Evolutionary conservation across 208 protist genomes (phyloP), one percentile per base, ranked within the genome.

Genomic region (Jaenimonas drosophilae): DNA sequence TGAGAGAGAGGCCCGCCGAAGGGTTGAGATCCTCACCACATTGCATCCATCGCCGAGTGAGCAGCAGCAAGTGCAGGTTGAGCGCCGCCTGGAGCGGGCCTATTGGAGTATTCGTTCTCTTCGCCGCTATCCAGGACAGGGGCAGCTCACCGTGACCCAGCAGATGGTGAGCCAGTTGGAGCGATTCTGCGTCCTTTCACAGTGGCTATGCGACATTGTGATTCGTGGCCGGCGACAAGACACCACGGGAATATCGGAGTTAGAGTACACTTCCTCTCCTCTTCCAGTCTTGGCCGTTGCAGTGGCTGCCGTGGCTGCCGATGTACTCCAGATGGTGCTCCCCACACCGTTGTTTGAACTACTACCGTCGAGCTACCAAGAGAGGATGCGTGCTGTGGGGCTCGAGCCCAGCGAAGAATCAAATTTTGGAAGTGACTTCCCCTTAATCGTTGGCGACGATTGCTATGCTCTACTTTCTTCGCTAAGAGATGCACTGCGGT

Each of bases 291-390:
- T 81, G 16, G 72, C 51, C 14, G 31, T 67, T 11, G 72, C 70
- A 14, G 59, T 78, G 38, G 32, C 82, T 7, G 63, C 62, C 11
- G 54, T 60, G 1, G 64, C 69, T 3, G 72, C 77, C 21, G 64
- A 78, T 55, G 44, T 62, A 37, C 30, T 66, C 4, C 11, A 43
- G 20, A 50, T 70, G 46, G 36, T 56, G 1, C 67, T 84, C 11
- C 76, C 76, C 12, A 37, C 34, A 1, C 65, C 69, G 4, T 31
- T 84, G 17, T 25, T 61, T 19, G 48, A 54, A 1, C 39, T 78
- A 19, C 51, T 82, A 33, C 69, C 67, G 9, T 36, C 3, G 23
- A 9, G 34, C 12, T 28, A 59, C 16, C 40, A 50, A 6, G 46
- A 54, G 2, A 48, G 39, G 2, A 39, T 80, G 39, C 58, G 54